Base-by-base conservation (phyloP, 2,329 filamentous ascomycete species). In the Trichophyton benhamiae region DNA sequence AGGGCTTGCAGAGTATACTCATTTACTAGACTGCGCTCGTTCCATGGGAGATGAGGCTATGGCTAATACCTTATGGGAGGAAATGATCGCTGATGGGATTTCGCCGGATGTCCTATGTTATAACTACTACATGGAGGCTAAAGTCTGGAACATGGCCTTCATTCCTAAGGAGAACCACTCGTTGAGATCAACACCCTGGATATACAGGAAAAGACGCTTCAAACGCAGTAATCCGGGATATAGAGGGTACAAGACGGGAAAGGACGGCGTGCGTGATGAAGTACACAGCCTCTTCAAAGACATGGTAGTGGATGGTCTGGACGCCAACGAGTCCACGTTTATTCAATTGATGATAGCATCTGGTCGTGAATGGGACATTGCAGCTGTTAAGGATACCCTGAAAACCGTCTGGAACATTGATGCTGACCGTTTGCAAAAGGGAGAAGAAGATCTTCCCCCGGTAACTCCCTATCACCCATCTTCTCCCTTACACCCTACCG, bases 401-500 rank as follows among this genome's bases (percentile, higher is more conserved):
- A 74, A 74, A 60, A 75, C 75, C 4, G 77, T 81, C 2, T 86
- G 83, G 83, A 76, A 78, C 38, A 74, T 85, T 48, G 76, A 83
- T 63, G 72, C 79, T 2, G 72, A 78, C 57, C 67, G 67, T 2
- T 67, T 82, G 25, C 65, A 67, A 22, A 65, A 70, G 8, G 73
- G 75, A 49, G 67, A 68, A 52, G 68, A 67, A n/a, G 63, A 65
- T 3, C 63, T 74, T 17, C 68, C 71, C 11, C 68, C 70, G 0
- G 71, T 76, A n/a, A 75, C 69, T 33, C 67, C 68, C 1, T 78
- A 82, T 49, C 69, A 75, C 0, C 67, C 66, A 0, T 75, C 78
- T 30, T 85, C 82, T 0, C 79, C 82, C 6, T 71, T 87, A 36
- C 75, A 77, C 58, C 88, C 89, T 1, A 83, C 81, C 0, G 64